phyloP scores from a whole-genome alignment of 2,329 filamentous ascomycete species.

The Trichoderma asperellum region DNA sequence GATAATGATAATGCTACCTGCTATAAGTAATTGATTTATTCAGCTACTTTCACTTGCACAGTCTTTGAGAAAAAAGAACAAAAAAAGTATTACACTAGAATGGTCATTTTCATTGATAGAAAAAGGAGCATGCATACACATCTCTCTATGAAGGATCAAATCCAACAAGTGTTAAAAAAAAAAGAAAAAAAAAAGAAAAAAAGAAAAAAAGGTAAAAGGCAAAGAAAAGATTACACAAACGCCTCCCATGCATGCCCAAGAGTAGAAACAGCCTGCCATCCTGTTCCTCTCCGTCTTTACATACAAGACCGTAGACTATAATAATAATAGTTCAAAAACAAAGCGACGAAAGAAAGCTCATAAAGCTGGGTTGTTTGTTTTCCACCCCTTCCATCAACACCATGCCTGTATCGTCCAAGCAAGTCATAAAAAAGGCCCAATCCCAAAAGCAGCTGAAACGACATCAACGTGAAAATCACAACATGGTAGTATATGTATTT shows the following conservation, averaged over 20 bases:
- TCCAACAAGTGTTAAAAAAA: conserved; percentile 17
- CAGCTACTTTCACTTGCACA: background rate
- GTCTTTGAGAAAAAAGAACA: no score
- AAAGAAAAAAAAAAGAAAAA: background rate
- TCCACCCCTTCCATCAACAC: conserved; percentile 21
- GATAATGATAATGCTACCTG: background rate
- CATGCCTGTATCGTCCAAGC: conserved; percentile 26
- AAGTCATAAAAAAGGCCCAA: conserved; percentile 10
- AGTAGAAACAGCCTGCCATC: conserved; percentile 7
- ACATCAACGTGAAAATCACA: background rate
- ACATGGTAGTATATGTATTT: background rate
- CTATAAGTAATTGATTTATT: background rate
- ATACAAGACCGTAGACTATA: background rate
- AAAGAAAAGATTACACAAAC: conserved; percentile 28
- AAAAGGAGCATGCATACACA: background rate
- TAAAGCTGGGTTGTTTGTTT: conserved; percentile 13
- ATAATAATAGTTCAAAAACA: background rate
- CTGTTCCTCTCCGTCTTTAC: conserved; percentile 15
- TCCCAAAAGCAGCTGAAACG: conserved; percentile 18
- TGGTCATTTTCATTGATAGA: conserved; percentile 1
- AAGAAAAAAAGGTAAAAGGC: conserved; percentile 28
- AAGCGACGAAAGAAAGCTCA: conserved; percentile 5
- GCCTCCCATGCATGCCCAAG: conserved; percentile 29
- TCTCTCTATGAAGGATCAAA: background rate
- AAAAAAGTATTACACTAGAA: conserved; percentile 4